Conservation (phyloP, 257 asterid species). For the Haberlea rhodopensis region DNA sequence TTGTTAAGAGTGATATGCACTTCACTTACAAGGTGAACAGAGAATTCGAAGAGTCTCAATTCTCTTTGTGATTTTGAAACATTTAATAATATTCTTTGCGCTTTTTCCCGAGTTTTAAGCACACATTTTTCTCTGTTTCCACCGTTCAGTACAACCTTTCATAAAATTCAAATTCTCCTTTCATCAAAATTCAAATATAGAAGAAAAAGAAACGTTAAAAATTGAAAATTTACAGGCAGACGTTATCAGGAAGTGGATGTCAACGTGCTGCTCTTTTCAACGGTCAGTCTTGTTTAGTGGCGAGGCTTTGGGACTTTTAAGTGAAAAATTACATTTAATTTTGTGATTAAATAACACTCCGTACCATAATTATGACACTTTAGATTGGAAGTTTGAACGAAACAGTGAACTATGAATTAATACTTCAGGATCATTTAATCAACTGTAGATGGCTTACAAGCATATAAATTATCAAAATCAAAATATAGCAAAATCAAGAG, state of each 20-base stretch:
- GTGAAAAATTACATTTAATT: not conserved
- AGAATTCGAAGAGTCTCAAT: constrained; percentile 2
- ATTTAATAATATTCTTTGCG: constrained; percentile 18
- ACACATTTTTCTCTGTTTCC: constrained; percentile 27
- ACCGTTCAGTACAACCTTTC: constrained; percentile 5
- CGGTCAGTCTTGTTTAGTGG: constrained; percentile 38
- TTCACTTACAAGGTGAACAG: constrained; percentile 22
- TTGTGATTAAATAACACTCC: not conserved
- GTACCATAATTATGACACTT: constrained; percentile 11
- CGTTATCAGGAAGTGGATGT: constrained; percentile 38
- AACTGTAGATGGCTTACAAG: too few relatives aligned
- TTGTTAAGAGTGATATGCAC: constrained; percentile 8
- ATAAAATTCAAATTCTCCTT: constrained; percentile 17
- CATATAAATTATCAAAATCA: too few relatives aligned
- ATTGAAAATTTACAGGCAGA: constrained; percentile 5
- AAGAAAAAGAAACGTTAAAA: constrained; percentile 27
- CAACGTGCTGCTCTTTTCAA: constrained; percentile 39
- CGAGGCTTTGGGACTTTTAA: constrained; percentile 34
- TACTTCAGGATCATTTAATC: too few relatives aligned
- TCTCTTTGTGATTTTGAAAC: constrained; percentile 5
- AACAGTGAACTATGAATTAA: not conserved
- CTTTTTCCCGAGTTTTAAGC: constrained; percentile 25
- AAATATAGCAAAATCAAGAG: too few relatives aligned
- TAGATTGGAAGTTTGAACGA: not conserved
- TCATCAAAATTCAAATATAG: constrained; percentile 7